Evolutionary conservation across 441 rosid genomes (phyloP), one percentile per base, ranked within the genome.

Genomic region (Theobroma grandiflorum): DNA sequence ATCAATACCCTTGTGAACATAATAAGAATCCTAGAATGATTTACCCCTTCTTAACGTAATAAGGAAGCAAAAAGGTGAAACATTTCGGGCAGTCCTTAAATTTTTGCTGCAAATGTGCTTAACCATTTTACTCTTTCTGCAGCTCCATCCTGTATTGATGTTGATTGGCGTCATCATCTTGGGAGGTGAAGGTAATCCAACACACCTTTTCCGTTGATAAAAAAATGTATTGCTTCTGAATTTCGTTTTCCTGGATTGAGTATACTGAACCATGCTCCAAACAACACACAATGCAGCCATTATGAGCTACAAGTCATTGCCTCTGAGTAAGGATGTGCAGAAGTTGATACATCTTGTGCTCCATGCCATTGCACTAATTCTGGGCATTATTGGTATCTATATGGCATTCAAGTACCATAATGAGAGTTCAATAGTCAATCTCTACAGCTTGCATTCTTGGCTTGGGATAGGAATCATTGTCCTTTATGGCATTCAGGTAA

Each of bases 401-500:
- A 78, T 97, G 3, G 98, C 98, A 3, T 96, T 96, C 91, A 96
- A 91, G 84, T 90, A 77, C 82, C 99, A 96, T 64, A 96, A 96
- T 12, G 98, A 95, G 85, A 94, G 96, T 26, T 31, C 82, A n/a
- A 93, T 95, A 67, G 90, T 84, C 80, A 95, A 95, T 81, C 95
- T 96, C 45, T 96, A 96, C 86, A 96, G 99, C 80, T 82, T 96
- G 76, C 99, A 96, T 79, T 95, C 99, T 47, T 96, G 99, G 99
- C 86, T 96, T 66, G 99, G 99, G 12, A 91, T 96, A 8, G 81
- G 78, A 2, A 78, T 91, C 85, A 96, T 96, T 78, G 84, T 83
- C 67, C 96, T 96, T 45, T 96, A 96, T 62, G 98, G 80, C 72
- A 73, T 95, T 78, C 99, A 96, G 98, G 99, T 95, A 86, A 38